A percentile compares a stretch with the other conserved stretches of the same genome.
Evolutionary conservation across 2,329 filamentous ascomycete genomes (phyloP).

Genomic region (Trichoderma koningiopsis): DNA sequence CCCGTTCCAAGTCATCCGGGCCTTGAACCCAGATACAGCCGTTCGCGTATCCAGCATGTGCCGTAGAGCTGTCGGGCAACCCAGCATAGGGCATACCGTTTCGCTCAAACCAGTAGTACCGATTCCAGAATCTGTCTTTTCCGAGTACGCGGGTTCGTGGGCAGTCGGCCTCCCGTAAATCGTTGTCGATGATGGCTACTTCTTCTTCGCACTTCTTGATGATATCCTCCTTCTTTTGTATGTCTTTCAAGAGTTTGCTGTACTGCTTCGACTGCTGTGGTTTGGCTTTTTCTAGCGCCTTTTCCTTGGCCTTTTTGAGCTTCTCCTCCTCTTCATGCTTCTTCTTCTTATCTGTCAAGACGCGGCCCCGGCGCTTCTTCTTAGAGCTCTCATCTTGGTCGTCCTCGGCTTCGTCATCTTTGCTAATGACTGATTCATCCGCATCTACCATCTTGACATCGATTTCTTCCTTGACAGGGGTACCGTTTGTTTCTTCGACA

Average conservation of each 20-base stretch:
- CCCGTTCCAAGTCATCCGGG: conserved; percentile 82
- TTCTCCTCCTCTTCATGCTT: conserved; percentile 76
- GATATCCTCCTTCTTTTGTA: conserved; percentile 80
- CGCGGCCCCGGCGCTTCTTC: conserved; percentile 60
- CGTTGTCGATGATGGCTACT: conserved; percentile 83
- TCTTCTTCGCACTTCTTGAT: conserved; percentile 83
- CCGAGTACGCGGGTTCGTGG: conserved; percentile 86
- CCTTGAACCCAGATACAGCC: conserved; percentile 96
- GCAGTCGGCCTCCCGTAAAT: conserved; percentile 91
- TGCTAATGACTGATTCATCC: conserved; percentile 61
- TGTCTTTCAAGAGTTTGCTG: conserved; percentile 82
- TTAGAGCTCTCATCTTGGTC: conserved; percentile 68
- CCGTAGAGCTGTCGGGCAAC: conserved; percentile 84
- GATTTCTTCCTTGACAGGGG: conserved; percentile 49
- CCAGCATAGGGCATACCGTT: conserved; percentile 97
- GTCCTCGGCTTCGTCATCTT: conserved; percentile 65
- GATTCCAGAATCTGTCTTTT: conserved; percentile 96
- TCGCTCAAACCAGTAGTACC: conserved; percentile 98
- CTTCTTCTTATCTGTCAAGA: conserved; percentile 64
- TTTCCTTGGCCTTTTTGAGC: conserved; percentile 72
- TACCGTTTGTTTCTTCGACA: conserved; percentile 58
- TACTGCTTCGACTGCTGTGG: conserved; percentile 86
- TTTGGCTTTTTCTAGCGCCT: conserved; percentile 67
- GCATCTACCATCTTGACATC: conserved; percentile 64
- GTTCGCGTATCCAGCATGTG: conserved; percentile 85